Evolutionary conservation across 2,329 filamentous ascomycete species (phyloP).

Genomic region (Scedosporium aurantiacum): DNA sequence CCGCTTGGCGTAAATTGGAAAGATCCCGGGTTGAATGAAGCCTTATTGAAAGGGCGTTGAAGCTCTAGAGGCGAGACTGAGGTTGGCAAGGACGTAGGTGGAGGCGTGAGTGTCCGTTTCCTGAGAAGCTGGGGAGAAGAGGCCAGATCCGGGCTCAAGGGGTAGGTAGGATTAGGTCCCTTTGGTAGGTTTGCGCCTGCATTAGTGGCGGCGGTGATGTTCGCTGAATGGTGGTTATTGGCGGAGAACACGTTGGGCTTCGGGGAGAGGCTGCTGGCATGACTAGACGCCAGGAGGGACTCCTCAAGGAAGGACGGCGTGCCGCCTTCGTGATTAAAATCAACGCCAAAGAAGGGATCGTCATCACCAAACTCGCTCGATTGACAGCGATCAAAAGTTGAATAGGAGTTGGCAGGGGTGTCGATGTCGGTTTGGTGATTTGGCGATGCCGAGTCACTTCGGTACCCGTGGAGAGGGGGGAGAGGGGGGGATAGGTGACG

Average conservation of each 20-base stretch:
- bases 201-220: neutral
- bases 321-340: constrained; percentile 33
- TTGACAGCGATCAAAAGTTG: constrained; percentile 35
- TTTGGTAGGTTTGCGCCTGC: neutral
- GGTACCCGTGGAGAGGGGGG: neutral
- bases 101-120: neutral
- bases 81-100: constrained; percentile 15
- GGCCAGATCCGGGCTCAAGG: constrained; percentile 41
- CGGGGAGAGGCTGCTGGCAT: neutral
- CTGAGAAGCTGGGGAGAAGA: constrained; percentile 27
- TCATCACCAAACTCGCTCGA: constrained; percentile 34
- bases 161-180: constrained; percentile 20
- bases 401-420: constrained; percentile 40
- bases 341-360: constrained; percentile 40
- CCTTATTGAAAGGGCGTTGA: constrained; percentile 26
- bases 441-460: constrained; percentile 4
- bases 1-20: constrained; percentile 37
- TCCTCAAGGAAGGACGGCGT: constrained; percentile 35
- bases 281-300: neutral
- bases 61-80: constrained; percentile 32
- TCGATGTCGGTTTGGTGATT: constrained; percentile 16
- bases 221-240: neutral
- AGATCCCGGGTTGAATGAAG: constrained; percentile 12
- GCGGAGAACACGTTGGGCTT: neutral
- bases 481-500: constrained; percentile 2